These are phyloP conservation scores for Pleurotus platypus DNA, from an alignment of 768 basidiomycete species.

Conservation along the genomic window DNA sequence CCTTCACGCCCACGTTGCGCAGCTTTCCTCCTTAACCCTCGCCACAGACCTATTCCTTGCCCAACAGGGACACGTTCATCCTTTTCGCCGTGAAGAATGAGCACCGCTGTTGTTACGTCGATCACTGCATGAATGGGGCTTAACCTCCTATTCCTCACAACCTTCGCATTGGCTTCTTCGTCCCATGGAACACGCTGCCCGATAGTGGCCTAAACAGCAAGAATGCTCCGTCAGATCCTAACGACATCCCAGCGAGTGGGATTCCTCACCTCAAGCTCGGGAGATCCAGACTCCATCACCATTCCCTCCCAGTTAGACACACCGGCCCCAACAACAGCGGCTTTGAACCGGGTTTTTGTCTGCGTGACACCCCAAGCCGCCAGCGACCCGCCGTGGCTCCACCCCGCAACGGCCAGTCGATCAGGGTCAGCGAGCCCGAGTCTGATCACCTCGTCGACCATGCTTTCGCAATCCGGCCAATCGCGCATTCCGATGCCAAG, in stretches of 20 bases:
- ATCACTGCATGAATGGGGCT: slow-evolving; percentile 33
- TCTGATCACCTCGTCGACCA: slow-evolving; percentile 29
- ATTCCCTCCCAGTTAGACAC: slow-evolving; percentile 32
- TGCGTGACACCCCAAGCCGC: slow-evolving; percentile 33
- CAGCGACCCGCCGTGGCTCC: slow-evolving; percentile 35
- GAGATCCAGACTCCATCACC: slow-evolving; percentile 32
- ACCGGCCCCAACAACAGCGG: slow-evolving; percentile 31
- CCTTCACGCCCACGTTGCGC: slow-evolving; percentile 23
- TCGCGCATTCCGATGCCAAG: slow-evolving; percentile 26
- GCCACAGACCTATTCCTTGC: slow-evolving; percentile 29
- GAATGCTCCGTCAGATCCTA: too few relatives aligned
- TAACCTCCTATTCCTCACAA: slow-evolving; percentile 16
- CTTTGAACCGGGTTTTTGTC: slow-evolving; percentile 30
- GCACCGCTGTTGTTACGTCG: slow-evolving; percentile 39
- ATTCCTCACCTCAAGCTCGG: slow-evolving; percentile 27
- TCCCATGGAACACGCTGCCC: slow-evolving; percentile 29
- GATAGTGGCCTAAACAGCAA: slow-evolving; percentile 21
- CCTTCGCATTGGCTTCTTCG: slow-evolving; percentile 10
- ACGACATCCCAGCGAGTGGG: too few relatives aligned
- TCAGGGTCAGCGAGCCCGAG: slow-evolving; percentile 28
- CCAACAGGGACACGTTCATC: slow-evolving; percentile 48
- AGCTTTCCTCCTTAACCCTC: slow-evolving; percentile 27
- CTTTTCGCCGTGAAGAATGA: slow-evolving; percentile 47
- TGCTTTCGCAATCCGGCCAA: slow-evolving; percentile 33
- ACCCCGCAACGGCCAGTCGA: slow-evolving; percentile 28